Base-by-base conservation (phyloP, 2,329 filamentous ascomycete species). In the Clarireedia sp. region DNA sequence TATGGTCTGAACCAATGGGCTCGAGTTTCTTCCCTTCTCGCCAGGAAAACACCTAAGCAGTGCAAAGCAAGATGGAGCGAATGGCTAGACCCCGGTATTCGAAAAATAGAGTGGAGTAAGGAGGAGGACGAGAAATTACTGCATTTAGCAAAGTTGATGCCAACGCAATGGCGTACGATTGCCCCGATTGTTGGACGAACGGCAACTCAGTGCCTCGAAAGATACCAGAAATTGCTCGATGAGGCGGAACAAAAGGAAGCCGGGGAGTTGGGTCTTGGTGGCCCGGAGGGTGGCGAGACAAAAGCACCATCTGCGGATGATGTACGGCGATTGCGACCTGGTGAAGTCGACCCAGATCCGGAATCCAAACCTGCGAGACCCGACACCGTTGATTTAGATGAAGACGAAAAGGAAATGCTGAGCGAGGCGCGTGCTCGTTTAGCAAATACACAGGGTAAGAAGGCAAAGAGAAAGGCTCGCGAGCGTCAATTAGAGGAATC, bases 391-490 rank as follows among this genome's bases (percentile, higher is more conserved):
- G 94, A 99, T 72, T 83, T 99, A 66, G 94, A 99, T 69, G 94
- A 99, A 70, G 94, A 99, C 69, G 94, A 99, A 73, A 97, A 99
- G 76, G 94, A 99, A 73, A 99, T 99, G 94, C 74, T 99, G 67
- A 96, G 91, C 69, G 94, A 99, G 74, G 94, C 94, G 63, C 89
- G 94, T 69, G 94, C 94, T 55, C 90, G 94, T 74, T 76, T 99
- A 61, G 94, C 94, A 60, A 99, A 99, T 67, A 97, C 94, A 10
- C 94, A 97, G 73, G 94, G 94, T 69, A 99, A 99, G 75, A 99
- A 99, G 75, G 94, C 94, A 6, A 99, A 99, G 78, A 79, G 94
- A 63, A 99, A 99, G 78, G 94, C 94, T 36, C 83, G 94, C 66
- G 94, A 99, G 72, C 81, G 94, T 60, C 92, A 97, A 69, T 80